These are phyloP conservation scores for Rheum nobile DNA, from an alignment of 148 eudicot genomes.

Conservation along the genomic window DNA sequence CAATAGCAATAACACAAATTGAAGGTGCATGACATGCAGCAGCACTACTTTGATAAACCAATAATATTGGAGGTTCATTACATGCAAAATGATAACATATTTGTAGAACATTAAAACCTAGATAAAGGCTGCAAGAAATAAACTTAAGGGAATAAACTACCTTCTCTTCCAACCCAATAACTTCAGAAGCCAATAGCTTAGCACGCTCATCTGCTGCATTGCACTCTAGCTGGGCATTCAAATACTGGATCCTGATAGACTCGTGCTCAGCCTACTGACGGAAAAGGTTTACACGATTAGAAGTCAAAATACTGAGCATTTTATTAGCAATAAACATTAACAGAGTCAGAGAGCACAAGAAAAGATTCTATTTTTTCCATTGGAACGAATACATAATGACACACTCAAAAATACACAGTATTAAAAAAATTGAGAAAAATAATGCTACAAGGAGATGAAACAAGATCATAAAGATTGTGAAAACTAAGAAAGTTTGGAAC, in stretches of 20 bases:
- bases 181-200: constrained; percentile 94
- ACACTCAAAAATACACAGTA: neutral
- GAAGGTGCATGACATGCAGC: too few relatives aligned
- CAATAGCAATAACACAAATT: neutral
- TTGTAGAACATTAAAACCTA: neutral
- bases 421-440: neutral
- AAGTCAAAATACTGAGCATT: constrained; percentile 3
- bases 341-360: neutral
- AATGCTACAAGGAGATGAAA: neutral
- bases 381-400: neutral
- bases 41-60: too few relatives aligned
- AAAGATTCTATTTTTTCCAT: neutral
- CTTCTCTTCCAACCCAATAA: constrained; percentile 97
- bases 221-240: constrained; percentile 86
- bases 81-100: neutral
- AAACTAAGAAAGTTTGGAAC: neutral
- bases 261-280: constrained; percentile 79
- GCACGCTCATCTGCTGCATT: constrained; percentile 98
- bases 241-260: constrained; percentile 58
- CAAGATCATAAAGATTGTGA: neutral
- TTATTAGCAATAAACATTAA: neutral
- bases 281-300: constrained; percentile 26
- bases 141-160: constrained; percentile 15
- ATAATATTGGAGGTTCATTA: neutral
- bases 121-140: neutral